Base-by-base conservation (phyloP, 2,329 filamentous ascomycete species). In the Salinomyces thailandicus region DNA sequence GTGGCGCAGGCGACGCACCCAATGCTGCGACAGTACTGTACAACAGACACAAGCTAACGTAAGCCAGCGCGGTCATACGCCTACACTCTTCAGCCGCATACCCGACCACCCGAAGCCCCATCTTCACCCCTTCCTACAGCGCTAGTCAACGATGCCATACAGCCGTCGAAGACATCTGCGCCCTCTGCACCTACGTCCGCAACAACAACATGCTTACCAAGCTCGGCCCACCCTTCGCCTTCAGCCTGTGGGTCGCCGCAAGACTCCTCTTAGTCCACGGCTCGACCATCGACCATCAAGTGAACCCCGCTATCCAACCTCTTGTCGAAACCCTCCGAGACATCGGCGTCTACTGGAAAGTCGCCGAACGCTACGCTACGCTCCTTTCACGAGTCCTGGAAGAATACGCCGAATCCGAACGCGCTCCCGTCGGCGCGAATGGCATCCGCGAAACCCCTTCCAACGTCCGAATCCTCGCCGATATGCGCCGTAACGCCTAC, bases 81-180 rank as follows among this genome's bases (percentile, higher is more conserved):
- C 71, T 94, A 16, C 86, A 94, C 62, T 94, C 86, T 0, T 93
- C 85, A 1, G 85, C 87, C 5, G 87, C 86, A 2, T 95, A 94
- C 58, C 87, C 87, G 3, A 93, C 85, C 4, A 91, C 84, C 3
- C 73, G 84, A 19, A 93, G 85, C 1, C 79, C 81, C 9, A 87
- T 93, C 35, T 95, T 94, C 62, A 87, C 83, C 0, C 84, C 86
- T 0, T 93, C 84, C 0, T 93, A 85, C 58, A 83, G 78, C 50
- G 87, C 87, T 18, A 82, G 77, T 36, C 85, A 93, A 55, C 72
- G 83, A 28, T 94, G 87, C 52, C 76, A 87, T 41, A 73, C 74
- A 3, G 86, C 87, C 2, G 87, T 93, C 7, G 81, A 87, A 54
- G 82, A 82, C 51, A 85, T 94, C 40, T 77, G 81, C 24, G 77